Conservation (phyloP, 495 filamentous ascomycete genomes). For the Oidiodendron maius region DNA sequence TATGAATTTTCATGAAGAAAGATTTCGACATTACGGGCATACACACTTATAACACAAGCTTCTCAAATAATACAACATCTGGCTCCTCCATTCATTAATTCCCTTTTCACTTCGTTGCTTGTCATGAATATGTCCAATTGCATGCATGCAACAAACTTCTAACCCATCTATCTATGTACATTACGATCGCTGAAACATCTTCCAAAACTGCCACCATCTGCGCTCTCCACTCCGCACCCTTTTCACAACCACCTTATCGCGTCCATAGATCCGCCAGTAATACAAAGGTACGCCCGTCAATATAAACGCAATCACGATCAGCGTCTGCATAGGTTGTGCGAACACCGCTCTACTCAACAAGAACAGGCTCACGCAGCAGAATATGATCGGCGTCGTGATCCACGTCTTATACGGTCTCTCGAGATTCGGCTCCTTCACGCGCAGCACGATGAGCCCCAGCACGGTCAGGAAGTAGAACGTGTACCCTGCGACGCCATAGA, state of each 20-base stretch:
- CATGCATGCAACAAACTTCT: no score
- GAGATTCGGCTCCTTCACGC: conserved; percentile 80
- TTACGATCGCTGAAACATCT: conserved; percentile 14
- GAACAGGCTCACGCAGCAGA: conserved; percentile 96
- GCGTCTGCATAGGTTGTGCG: conserved; percentile 80
- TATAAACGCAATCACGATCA: conserved; percentile 81
- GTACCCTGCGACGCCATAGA: conserved; percentile 95
- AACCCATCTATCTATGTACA: no score
- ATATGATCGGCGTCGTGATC: conserved; percentile 95
- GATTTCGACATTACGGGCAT: no score
- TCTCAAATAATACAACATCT: no score
- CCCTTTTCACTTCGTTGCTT: no score
- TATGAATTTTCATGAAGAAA: no score
- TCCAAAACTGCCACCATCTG: conserved; percentile 24
- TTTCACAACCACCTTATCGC: conserved; percentile 19
- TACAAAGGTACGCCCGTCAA: conserved; percentile 79
- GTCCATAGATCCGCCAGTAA: conserved; percentile 72
- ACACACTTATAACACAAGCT: no score
- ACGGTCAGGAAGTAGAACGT: conserved; percentile 96
- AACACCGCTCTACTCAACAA: conserved; percentile 82
- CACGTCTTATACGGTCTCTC: conserved; percentile 90
- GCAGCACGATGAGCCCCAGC: conserved; percentile 82
- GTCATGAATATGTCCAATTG: no score
- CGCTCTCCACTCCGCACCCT: conserved; percentile 17
- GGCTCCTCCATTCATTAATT: no score